Conservation (phyloP, 148 eudicot genomes). For the Polygonum maritimum region DNA sequence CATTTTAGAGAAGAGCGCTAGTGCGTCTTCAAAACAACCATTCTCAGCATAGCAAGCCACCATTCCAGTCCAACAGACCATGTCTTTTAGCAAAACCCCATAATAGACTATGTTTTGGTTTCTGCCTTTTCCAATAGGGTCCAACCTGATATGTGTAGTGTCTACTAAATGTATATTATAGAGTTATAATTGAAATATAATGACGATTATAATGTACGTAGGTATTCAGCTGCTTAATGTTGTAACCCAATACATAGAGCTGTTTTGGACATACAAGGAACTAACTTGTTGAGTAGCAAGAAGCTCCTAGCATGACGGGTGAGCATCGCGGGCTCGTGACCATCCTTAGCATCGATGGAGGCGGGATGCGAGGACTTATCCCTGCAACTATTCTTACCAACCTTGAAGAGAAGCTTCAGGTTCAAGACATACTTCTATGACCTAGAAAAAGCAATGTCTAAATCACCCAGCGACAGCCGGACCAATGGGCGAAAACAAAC, state of each 20-base stretch:
- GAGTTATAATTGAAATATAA: too few relatives aligned
- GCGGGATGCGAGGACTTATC: conserved; percentile 59
- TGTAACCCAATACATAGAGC: too few relatives aligned
- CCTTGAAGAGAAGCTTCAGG: conserved; percentile 60
- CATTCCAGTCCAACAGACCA: conserved; percentile 88
- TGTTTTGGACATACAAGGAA: background rate
- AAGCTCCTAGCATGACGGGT: background rate
- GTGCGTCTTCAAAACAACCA: conserved; percentile 36
- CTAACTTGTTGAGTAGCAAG: background rate
- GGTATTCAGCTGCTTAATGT: too few relatives aligned
- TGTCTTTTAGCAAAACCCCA: conserved; percentile 49
- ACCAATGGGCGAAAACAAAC: too few relatives aligned
- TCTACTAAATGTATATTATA: too few relatives aligned
- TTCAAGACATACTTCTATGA: background rate
- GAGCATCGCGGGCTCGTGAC: conserved; percentile 11
- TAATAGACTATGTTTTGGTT: too few relatives aligned
- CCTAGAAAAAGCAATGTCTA: too few relatives aligned
- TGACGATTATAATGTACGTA: too few relatives aligned
- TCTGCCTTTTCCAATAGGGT: too few relatives aligned
- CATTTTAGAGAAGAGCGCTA: conserved; percentile 46
- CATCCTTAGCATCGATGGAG: conserved; percentile 48
- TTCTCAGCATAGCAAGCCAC: conserved; percentile 69
- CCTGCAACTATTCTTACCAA: conserved; percentile 44
- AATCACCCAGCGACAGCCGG: too few relatives aligned
- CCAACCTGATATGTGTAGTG: too few relatives aligned